A percentile compares a stretch with the other conserved stretches of the same genome.
These are phyloP conservation scores for Geotrichum restrictum DNA, from an alignment of 1,139 yeast species.

Conservation along the genomic window DNA sequence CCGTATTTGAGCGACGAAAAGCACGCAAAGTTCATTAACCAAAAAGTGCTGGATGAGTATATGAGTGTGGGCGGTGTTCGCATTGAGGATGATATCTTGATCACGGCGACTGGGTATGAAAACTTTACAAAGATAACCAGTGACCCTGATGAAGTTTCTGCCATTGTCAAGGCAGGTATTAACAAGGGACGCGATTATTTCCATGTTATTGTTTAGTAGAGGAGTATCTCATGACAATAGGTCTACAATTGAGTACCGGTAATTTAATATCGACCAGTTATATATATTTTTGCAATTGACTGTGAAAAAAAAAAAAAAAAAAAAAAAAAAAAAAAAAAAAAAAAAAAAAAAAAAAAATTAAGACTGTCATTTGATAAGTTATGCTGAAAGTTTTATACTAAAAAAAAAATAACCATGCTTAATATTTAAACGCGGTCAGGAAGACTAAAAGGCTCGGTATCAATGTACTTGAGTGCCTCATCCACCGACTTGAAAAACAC, in stretches of 20 bases:
- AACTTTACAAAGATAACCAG: constrained; percentile 78
- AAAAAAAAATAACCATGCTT: too few species aligned
- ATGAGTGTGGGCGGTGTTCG: constrained; percentile 93
- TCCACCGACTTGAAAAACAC: constrained; percentile 38
- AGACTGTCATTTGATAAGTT: too few species aligned
- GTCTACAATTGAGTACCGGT: not conserved
- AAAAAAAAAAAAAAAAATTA: too few species aligned
- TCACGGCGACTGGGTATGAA: constrained; percentile 72
- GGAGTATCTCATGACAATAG: too few species aligned
- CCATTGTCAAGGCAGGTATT: constrained; percentile 69
- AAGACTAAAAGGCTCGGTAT: constrained; percentile 9
- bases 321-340: too few species aligned
- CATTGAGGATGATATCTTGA: constrained; percentile 86
- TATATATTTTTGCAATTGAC: too few species aligned
- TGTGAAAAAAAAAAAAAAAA: not conserved
- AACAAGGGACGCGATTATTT: constrained; percentile 59
- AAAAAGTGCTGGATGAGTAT: constrained; percentile 65
- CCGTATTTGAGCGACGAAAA: constrained; percentile 57
- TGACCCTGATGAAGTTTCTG: constrained; percentile 75
- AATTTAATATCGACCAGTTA: too few species aligned
- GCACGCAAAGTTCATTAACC: constrained; percentile 59
- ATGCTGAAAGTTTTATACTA: too few species aligned
- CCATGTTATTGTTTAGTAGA: constrained; percentile 48
- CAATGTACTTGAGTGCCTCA: constrained; percentile 37
- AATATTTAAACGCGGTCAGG: not conserved